phyloP scores from a whole-genome alignment of 306 rosid genomes.

The Amphicarpaea edgeworthii region DNA sequence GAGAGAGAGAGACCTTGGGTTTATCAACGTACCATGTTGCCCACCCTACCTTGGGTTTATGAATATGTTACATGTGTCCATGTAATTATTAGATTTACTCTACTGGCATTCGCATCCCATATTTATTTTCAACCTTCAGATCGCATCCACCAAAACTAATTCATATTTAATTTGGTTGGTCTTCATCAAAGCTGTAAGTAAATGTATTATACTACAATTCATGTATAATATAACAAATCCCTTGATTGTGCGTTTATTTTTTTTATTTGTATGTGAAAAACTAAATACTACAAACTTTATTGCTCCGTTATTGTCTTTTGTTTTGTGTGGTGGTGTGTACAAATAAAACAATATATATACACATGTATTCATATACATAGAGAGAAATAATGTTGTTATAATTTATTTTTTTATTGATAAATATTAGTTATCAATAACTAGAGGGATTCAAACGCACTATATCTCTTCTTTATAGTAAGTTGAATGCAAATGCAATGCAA shows the following conservation, averaged over 20 bases:
- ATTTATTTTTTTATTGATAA: no score
- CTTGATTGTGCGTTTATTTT: not conserved
- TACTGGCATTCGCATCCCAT: not conserved
- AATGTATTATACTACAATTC: not conserved
- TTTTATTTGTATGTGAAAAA: no score
- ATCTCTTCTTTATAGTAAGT: no score
- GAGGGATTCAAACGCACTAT: no score
- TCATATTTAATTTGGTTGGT: constrained; percentile 21
- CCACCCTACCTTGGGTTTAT: not conserved
- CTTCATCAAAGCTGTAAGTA: not conserved
- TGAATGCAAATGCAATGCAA: no score
- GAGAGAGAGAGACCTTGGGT: constrained; percentile 3
- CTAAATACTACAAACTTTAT: no score
- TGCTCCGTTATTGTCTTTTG: no score
- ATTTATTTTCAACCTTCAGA: constrained; percentile 1
- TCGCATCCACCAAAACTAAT: constrained; percentile 17
- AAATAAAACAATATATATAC: no score
- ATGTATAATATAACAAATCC: not conserved
- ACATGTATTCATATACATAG: no score
- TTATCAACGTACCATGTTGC: constrained; percentile 10
- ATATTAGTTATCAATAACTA: no score
- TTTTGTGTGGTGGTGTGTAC: no score
- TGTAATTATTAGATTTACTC: not conserved
- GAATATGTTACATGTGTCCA: not conserved
- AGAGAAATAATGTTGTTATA: no score